Conservation (phyloP, 805 yeast genomes). For the Scheffersomyces spartinae region DNA sequence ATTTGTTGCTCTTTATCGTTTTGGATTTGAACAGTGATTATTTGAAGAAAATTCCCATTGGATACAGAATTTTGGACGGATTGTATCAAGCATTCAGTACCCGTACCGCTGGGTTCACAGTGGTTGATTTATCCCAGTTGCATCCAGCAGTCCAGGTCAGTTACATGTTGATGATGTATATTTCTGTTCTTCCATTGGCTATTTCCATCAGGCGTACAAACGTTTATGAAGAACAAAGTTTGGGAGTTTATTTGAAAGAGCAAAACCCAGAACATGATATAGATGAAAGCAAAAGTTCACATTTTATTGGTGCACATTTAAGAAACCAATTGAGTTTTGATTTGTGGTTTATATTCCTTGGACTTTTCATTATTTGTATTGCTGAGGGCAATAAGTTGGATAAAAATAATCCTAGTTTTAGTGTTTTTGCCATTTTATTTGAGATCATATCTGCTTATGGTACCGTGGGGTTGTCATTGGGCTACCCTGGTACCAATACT, state of each 20-base stretch:
- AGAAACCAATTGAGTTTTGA: conserved; percentile 89
- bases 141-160: conserved; percentile 92
- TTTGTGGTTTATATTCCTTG: conserved; percentile 85
- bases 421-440: conserved; percentile 64
- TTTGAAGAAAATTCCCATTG: conserved; percentile 45
- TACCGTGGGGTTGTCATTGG: conserved; percentile 87
- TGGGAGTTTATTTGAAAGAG: conserved; percentile 67
- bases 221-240: conserved; percentile 93
- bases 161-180: conserved; percentile 96
- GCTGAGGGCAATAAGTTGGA: conserved; percentile 64
- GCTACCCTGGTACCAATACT: conserved; percentile 55
- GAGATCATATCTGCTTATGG: conserved; percentile 94
- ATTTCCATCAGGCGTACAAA: conserved; percentile 93
- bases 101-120: conserved; percentile 86
- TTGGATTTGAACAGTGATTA: conserved; percentile 48
- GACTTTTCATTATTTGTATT: conserved; percentile 75
- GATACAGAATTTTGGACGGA: conserved; percentile 70
- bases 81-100: conserved; percentile 85
- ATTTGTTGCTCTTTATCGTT: conserved; percentile 68
- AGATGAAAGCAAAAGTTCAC: conserved; percentile 31
- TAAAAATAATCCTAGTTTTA: conserved; percentile 33
- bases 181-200: conserved; percentile 91
- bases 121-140: conserved; percentile 54
- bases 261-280: conserved; percentile 13
- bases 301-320: conserved; percentile 75